Evolutionary conservation across 2,329 filamentous ascomycete genomes (phyloP), one percentile per base, ranked within the genome.

Genomic region (Ceratocystis colombiana): DNA sequence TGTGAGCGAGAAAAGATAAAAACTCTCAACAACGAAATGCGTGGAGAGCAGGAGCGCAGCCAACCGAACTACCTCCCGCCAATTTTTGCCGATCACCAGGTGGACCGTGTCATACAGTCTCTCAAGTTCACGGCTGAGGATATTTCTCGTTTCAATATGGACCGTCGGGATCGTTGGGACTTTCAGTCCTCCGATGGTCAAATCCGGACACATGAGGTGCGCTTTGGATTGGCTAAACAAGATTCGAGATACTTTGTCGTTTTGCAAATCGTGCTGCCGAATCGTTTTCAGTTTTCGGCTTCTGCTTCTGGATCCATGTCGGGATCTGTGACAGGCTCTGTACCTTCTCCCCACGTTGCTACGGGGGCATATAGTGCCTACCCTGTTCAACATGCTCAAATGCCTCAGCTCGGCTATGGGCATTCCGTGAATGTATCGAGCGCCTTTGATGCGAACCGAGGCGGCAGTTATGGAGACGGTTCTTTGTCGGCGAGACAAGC

Each of bases 11-110:
- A 83, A 1, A 83, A 79, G 68, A 75, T 85, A 3, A 71, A 75
- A 50, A 74, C 74, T 7, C 73, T 85, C 57, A 80, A 82, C 69
- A 77, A 77, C 61, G 77, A 78, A 63, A 76, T 88, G 61, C 78
- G 83, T 64, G 79, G 81, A 17, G 84, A 87, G 69, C 83, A 84
- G 68, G 75, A 77, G 41, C 76, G 79, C 69, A 82, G 79, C 66
- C 82, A 85, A 37, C 84, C 84, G 20, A 84, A 83, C 59, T 86
- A 87, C 71, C 76, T 87, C 22, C 84, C 84, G 3, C 84, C 84
- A 1, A 86, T 87, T n/a, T 79, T 83, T 68, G 79, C 77, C 46
- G 79, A 79, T 69, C 75, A 78, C 61, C 79, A 82, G 67, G 79
- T 83, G 63, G 79, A 83, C 28, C 77, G 79, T 30, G 78, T 84